Evolutionary conservation across 2,329 filamentous ascomycete species (phyloP), one percentile per base, ranked within the genome.

Genomic region (Chaetomiaceae sp.): DNA sequence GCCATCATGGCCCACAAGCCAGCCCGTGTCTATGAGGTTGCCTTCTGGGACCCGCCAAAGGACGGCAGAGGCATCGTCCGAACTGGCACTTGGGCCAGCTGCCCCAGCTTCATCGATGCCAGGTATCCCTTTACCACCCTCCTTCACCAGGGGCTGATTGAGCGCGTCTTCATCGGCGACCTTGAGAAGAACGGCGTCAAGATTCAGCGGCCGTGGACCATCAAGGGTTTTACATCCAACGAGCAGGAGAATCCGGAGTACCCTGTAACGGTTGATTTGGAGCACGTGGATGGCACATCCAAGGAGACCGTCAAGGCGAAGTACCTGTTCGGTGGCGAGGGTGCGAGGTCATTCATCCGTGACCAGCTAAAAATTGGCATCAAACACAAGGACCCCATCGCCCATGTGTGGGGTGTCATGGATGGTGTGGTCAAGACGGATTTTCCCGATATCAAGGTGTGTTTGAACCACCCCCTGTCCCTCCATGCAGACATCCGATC

Each of bases 1-100:
- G 80, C 81, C 46, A 86, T 95, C 60, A 95, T 95, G 88, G 84
- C 82, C 17, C 76, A 91, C 60, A 80, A 89, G 53, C 90, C 90
- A 6, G 89, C 89, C 1, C 88, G 87, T 59, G 88, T 96, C 20
- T 95, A 79, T 56, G 83, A 87, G 60, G 80, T 84, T 20, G 83
- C 82, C 2, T 86, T 87, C 56, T 87, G 83, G 83, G 82, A 86
- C 51, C 81, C 81, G 0, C 69, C 70, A 1, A 62, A 64, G 26
- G 78, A 68, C 35, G 71, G 71, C 27, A 66, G 70, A 35, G 77
- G 80, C 26, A 85, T 86, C 52, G 68, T 73, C 26, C 72, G 83
- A 53, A 86, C 82, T 1, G 80, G 81, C 22, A 83, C 80, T 5
- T 95, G 88, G 88, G 85, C 88, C 5, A 90, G 84, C 61, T 96